Base-by-base conservation (phyloP, 2,329 filamentous ascomycete genomes). In the Penicillium oxalicum region DNA sequence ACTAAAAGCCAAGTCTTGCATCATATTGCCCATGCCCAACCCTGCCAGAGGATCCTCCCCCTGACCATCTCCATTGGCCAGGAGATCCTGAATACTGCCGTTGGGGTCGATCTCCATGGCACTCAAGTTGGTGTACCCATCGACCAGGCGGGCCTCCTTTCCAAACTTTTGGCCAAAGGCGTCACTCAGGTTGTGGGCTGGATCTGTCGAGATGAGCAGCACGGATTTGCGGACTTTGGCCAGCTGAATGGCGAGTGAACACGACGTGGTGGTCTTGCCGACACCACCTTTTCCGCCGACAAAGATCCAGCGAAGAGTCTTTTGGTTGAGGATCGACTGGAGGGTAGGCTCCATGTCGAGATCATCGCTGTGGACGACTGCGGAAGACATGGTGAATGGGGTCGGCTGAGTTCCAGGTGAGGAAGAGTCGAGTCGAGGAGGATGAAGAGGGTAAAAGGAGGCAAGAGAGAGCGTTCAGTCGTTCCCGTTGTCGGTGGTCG, bases 21-120 rank as follows among this genome's bases (percentile, higher is more conserved):
- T 95, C 91, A 97, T 96, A 60, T 86, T 87, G 26, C 91, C 91
- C 74, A 96, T 83, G 3, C 81, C 82, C 52, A 84, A 62, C 8
- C 84, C 85, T 44, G 79, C 80, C 75, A 88, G 83, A 36, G 83
- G 83, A 57, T 90, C 87, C 38, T 72, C 67, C 5, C 54, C 64
- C 58, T 83, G 77, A 2, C 77, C 80, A 26, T 78, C 81, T 43
- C 88, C 88, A 13, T 88, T 89, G 8, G 87, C 87, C 55, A 98
- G 76, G 48, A 98, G 75, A 68, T 98, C 93, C 73, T 96, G 93
- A 70, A 98, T 95, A 66, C 89, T 95, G 41, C 91, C 93, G 67
- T 95, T 97, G 45, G 93, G 93, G 66, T 98, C 93, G 62, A 98
- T 97, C 74, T 98, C 93, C 93, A 98, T 98, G 54, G 93, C 93